Base-by-base conservation (phyloP, 495 filamentous ascomycete species). In the Lasiosphaeria miniovina region DNA sequence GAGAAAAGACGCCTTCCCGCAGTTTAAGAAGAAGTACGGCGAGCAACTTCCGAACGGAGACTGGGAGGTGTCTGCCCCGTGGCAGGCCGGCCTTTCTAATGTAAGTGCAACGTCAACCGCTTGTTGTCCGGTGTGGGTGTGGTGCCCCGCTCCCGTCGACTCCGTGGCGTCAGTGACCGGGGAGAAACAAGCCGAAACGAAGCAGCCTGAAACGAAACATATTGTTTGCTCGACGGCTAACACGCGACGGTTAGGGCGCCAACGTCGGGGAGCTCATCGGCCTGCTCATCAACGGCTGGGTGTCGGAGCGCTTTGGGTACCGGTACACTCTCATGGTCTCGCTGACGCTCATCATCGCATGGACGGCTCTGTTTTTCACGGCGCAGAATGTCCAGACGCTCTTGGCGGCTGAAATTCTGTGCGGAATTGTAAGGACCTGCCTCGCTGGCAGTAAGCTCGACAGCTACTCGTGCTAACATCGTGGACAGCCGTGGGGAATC, bases 81-180 rank as follows among this genome's bases (percentile, higher is more conserved):
- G 90, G 90, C 88, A 91, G 75, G 75, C 89, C 7, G 89, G 88
- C 57, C 74, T 93, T 41, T 88, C 85, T 60, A 91, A 92, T 66
- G 89, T 80, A 54, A 71, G 77, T 70, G 10, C 9, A 40, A 36
- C 34, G 33, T 31, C 49, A 33, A 17, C 49, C 24, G 12, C 36
- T 40, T 6, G 38, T 14, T 46, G 12, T 5, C 15, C 43, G 43
- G 4, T 46, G 11, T 46, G 7, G 36, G 51, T 24, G 24, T 24
- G 24, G 24, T 24, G 24, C 24, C 24, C 24, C 24, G 24, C 24
- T 24, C 24, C 24, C 24, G 24, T 24, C 24, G 24, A 24, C 24
- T 24, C 24, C 24, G 24, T 24, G 24, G 24, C 24, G 24, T 24
- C 24, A 2, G 24, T 24, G 24, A 24, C 24, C 24, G 2, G 24